phyloP scores from a whole-genome alignment of 2,329 filamentous ascomycete species.

The Cladosporium halotolerans region DNA sequence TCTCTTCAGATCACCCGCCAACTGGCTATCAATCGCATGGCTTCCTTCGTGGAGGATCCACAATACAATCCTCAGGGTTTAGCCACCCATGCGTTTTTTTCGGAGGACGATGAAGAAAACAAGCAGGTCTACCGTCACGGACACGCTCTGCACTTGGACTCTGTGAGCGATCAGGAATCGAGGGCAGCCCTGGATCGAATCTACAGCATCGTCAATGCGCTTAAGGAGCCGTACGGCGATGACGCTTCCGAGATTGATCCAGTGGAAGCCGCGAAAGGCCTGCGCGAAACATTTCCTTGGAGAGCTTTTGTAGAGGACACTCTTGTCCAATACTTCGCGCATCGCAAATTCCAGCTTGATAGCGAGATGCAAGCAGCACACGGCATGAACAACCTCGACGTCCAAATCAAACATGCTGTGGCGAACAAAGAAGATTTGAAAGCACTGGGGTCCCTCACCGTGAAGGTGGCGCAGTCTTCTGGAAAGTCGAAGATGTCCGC shows the following conservation, averaged over 20 bases:
- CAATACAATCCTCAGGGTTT: constrained; percentile 18
- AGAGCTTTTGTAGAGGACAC: constrained; percentile 37
- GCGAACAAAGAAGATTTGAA: neutral
- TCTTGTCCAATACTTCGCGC: constrained; percentile 20
- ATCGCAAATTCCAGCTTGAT: constrained; percentile 37
- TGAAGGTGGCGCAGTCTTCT: neutral
- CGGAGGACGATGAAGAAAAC: constrained; percentile 15
- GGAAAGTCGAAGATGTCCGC: neutral
- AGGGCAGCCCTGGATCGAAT: constrained; percentile 8
- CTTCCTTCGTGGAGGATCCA: constrained; percentile 13
- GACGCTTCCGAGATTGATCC: constrained; percentile 15
- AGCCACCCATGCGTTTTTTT: constrained; percentile 21
- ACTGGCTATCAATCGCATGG: constrained; percentile 21
- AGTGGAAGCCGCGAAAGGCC: constrained; percentile 36
- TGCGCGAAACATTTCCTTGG: constrained; percentile 47
- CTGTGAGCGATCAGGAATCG: constrained; percentile 1
- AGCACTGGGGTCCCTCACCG: neutral
- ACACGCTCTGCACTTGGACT: constrained; percentile 16
- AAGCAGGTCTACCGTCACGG: constrained; percentile 14
- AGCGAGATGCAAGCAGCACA: constrained; percentile 37
- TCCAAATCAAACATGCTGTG: neutral
- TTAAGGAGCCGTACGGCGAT: constrained; percentile 12
- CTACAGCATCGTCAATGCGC: constrained; percentile 13
- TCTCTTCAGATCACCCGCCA: constrained; percentile 25
- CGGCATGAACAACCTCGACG: constrained; percentile 35